These are phyloP conservation scores for Podila horticola DNA, from an alignment of 192 early-diverging fungal species.

Conservation along the genomic window DNA sequence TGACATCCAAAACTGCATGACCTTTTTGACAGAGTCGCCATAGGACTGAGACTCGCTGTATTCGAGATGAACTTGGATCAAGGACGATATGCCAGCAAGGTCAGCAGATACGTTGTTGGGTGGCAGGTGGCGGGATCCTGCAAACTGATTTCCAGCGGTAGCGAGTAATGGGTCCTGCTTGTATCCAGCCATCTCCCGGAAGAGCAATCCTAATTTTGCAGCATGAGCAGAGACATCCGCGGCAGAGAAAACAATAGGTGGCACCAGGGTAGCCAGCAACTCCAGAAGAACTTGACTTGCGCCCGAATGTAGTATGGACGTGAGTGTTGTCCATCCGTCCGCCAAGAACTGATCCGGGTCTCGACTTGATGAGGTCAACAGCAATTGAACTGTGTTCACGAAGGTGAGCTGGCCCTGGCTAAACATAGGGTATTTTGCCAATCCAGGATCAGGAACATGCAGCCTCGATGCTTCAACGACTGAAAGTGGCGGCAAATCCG, in stretches of 20 bases:
- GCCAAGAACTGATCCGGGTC: conserved; percentile 51
- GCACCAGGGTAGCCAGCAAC: conserved; percentile 32
- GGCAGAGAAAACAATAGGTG: conserved; percentile 34
- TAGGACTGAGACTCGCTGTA: not conserved
- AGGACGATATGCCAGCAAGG: conserved; percentile 11
- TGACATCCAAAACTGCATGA: conserved; percentile 38
- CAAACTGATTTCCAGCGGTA: not conserved
- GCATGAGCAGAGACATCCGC: conserved; percentile 19
- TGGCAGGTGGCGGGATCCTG: not conserved
- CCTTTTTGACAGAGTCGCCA: not conserved
- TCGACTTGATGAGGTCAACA: conserved; percentile 55
- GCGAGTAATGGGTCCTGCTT: conserved; percentile 55
- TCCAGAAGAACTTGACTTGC: conserved; percentile 21
- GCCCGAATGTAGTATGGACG: conserved; percentile 44
- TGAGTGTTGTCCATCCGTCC: conserved; percentile 56
- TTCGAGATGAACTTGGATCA: conserved; percentile 12
- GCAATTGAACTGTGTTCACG: conserved; percentile 48
- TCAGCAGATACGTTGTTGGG: not conserved
- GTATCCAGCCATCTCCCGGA: conserved; percentile 46
- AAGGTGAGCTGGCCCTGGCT: conserved; percentile 47
- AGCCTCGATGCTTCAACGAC: conserved; percentile 28
- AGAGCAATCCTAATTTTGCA: conserved; percentile 17
- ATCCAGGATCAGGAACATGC: conserved; percentile 34
- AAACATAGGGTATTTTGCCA: conserved; percentile 31
- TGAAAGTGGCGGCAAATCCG: conserved; percentile 25